phyloP scores from a whole-genome alignment of 805 yeast species.

The Monosporozyma siamensis region DNA sequence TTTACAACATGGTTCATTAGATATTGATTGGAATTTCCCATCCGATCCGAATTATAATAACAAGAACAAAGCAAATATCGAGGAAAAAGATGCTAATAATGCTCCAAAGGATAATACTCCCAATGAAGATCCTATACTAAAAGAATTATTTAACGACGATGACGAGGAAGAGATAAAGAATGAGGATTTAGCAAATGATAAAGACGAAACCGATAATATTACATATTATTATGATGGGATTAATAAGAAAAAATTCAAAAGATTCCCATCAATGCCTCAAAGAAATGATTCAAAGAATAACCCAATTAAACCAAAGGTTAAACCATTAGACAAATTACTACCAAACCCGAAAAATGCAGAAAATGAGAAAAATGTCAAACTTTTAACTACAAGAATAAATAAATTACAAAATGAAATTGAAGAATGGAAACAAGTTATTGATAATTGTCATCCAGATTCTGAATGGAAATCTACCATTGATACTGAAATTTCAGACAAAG shows the following conservation, averaged over 20 bases:
- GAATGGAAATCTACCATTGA: no score
- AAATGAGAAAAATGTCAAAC: constrained; percentile 20
- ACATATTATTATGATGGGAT: constrained; percentile 7
- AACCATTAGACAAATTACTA: constrained; percentile 5
- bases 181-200: no score
- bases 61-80: no score
- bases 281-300: not conserved
- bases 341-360: constrained; percentile 28
- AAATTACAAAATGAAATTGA: constrained; percentile 18
- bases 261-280: not conserved
- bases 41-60: constrained; percentile 8
- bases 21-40: constrained; percentile 26
- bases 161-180: constrained; percentile 7
- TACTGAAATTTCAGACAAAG: no score
- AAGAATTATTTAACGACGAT: constrained; percentile 13
- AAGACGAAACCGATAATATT: constrained; percentile 4
- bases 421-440: constrained; percentile 22
- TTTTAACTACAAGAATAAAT: constrained; percentile 18
- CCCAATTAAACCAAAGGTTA: not conserved
- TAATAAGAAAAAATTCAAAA: constrained; percentile 1
- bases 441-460: constrained; percentile 10
- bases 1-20: constrained; percentile 18
- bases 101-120: constrained; percentile 1
- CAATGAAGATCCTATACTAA: constrained; percentile 9
- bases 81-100: constrained; percentile 9